Percentiles rank a stretch among this genome's conserved stretches.
phyloP scores from a whole-genome alignment of 345 rosid species.

The Leavenworthia alabamica region DNA sequence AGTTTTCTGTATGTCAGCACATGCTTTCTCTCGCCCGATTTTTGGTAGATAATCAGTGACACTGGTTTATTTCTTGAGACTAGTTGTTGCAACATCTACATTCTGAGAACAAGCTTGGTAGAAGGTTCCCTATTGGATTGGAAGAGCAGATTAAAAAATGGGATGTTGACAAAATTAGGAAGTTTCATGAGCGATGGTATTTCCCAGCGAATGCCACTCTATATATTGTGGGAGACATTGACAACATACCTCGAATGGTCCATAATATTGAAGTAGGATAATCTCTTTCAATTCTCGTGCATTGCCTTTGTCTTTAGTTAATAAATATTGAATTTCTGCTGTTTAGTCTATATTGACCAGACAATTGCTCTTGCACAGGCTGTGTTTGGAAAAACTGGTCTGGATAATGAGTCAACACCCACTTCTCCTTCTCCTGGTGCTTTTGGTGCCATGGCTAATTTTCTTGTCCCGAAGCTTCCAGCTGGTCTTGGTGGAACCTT shows the following conservation, averaged over 20 bases:
- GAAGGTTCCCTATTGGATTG: constrained; percentile 95
- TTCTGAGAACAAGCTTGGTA: constrained; percentile 97
- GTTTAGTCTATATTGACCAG: constrained; percentile 16
- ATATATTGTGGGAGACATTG: constrained; percentile 91
- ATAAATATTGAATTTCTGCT: background rate
- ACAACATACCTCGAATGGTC: constrained; percentile 59
- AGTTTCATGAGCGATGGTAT: constrained; percentile 99
- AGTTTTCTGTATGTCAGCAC: constrained; percentile 21
- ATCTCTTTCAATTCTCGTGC: constrained; percentile 8
- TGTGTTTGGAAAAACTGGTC: constrained; percentile 64
- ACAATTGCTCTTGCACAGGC: constrained; percentile 44
- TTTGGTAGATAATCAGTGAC: constrained; percentile 9
- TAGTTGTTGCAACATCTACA: constrained; percentile 94
- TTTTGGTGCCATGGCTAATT: constrained; percentile 97
- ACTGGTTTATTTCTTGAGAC: constrained; percentile 24
- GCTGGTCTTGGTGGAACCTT: constrained; percentile 76
- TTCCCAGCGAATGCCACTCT: constrained; percentile 96
- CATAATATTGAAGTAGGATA: constrained; percentile 72
- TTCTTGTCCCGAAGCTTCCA: constrained; percentile 94
- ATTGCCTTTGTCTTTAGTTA: background rate
- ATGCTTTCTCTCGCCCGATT: background rate
- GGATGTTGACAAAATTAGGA: constrained; percentile 98
- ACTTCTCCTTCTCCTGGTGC: constrained; percentile 65
- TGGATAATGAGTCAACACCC: constrained; percentile 51
- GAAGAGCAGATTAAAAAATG: constrained; percentile 98